phyloP scores from a whole-genome alignment of 1,284 basidiomycete genomes.

The Rhodofomes roseus region DNA sequence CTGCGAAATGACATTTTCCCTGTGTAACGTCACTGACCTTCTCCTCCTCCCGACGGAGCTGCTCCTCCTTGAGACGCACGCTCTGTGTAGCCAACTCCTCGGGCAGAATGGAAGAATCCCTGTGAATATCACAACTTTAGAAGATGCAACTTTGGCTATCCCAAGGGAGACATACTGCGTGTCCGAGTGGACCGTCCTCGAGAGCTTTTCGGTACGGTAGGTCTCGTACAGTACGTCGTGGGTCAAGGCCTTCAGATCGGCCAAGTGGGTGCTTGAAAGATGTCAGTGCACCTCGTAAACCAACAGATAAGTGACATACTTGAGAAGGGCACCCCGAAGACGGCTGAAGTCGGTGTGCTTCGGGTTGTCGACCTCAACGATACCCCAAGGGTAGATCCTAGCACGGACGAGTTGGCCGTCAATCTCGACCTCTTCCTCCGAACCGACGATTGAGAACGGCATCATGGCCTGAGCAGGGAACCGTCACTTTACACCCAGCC shows the following conservation, averaged over 20 bases:
- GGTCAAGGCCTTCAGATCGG: conserved; percentile 92
- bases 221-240: conserved; percentile 95
- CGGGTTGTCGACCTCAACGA: conserved; percentile 98
- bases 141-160: background rate
- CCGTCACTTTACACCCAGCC: background rate
- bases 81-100: conserved; percentile 97
- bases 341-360: conserved; percentile 97
- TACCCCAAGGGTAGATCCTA: conserved; percentile 96
- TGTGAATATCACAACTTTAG: conserved; percentile 26
- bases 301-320: conserved; percentile 43
- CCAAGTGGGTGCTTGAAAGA: conserved; percentile 79
- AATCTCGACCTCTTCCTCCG: conserved; percentile 94
- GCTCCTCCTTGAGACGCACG: conserved; percentile 97
- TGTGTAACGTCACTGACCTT: conserved; percentile 51
- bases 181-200: conserved; percentile 86
- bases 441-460: conserved; percentile 97
- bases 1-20: background rate
- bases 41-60: conserved; percentile 95
- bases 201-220: conserved; percentile 98
- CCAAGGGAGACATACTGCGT: conserved; percentile 54
- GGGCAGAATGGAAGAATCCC: conserved; percentile 86
- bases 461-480: conserved; percentile 61
- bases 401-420: conserved; percentile 91
- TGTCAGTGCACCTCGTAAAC: background rate
- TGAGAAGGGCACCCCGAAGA: conserved; percentile 86